Base-by-base conservation (phyloP, 306 rosid genomes). In the Sechiopsis laciniata region DNA sequence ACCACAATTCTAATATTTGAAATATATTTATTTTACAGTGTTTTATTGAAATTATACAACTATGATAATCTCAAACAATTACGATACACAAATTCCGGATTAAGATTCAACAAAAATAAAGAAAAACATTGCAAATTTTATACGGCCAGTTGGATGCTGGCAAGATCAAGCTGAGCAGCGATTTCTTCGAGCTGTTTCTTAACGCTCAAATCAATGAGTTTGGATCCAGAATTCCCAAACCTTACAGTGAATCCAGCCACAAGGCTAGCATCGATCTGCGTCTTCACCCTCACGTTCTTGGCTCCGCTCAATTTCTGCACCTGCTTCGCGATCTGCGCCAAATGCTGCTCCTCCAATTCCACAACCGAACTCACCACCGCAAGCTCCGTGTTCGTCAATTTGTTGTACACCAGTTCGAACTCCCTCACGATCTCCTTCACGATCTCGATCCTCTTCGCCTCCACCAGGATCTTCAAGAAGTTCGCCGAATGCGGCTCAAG, bases 311-410 rank as follows among this genome's bases (percentile, higher is more conserved):
- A 82, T 72, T 91, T 94, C 92, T 94, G 99, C 70, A 94, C 96
- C 86, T 89, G 97, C 83, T 91, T 94, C 12, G 95, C 96, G 3
- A 94, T 94, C 87, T 94, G 97, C 8, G 99, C 84, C 84, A 94
- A 70, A 78, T 94, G 97, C 82, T 91, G 87, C 51, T 93, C 78
- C 79, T 94, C 99, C 80, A 94, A 69, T 57, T 82, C 68, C 89
- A 94, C 97, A 68, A 94, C 96, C n/a, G 99, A 94, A 63, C 85
- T 86, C 81, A 91, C 99, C 24, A 89, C 81, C 0, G 90, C 97
- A 1, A 86, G 75, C 75, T 87, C 95, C 2, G 99, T 94, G 3
- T 89, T 77, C 0, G 96, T 91, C 19, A 87, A 0, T 1, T 42
- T 15, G 81, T 94, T 94, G 20, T 80, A 91, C 0, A 85, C 90